Evolutionary conservation across 306 rosid genomes (phyloP), one percentile per base, ranked within the genome.

Genomic region (Dryas drummondii): DNA sequence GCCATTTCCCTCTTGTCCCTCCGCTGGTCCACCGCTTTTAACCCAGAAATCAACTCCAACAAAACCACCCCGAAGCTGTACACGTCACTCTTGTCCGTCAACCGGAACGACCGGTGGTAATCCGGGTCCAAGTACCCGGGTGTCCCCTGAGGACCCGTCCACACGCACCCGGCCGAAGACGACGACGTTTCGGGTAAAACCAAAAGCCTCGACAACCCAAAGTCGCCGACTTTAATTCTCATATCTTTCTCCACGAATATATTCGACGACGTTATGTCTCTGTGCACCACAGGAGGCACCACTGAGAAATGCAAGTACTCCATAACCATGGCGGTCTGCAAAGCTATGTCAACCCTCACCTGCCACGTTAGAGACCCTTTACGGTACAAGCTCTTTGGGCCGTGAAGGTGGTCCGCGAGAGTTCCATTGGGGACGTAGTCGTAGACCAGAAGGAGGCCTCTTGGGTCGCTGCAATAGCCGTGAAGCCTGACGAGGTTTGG

Each of bases 71-170:
- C 98, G 40, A 94, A 94, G 67, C 99, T 94, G 73, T 94, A 94
- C 80, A 92, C 97, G 80, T 94, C 99, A 47, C 99, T 94, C 82
- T 92, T 94, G 72, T 94, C 98, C 11, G 99, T 94, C 69, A 94
- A 74, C 81, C 97, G 85, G 74, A 92, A 94, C 3, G 99, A 94
- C 62, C 88, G 84, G 84, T 94, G 93, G 63, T 94, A 94, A 15
- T 94, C 99, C 51, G 99, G 99, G 75, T 94, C 99, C 76, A 94
- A 79, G 57, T 94, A 94, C 10, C 99, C 99, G 1, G 99, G 99
- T 0, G 99, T 94, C 0, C 99, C 99, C 44, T 92, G 99, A 0
- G 99, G 99, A 0, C 99, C 99, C 4, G 99, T 94, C 89, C 97
- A 94, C 10, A 94, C 99, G 60, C 42, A 90, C 40, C 92, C 99